Conservation (phyloP, 305 asterid species). For the Rubia balearica region DNA sequence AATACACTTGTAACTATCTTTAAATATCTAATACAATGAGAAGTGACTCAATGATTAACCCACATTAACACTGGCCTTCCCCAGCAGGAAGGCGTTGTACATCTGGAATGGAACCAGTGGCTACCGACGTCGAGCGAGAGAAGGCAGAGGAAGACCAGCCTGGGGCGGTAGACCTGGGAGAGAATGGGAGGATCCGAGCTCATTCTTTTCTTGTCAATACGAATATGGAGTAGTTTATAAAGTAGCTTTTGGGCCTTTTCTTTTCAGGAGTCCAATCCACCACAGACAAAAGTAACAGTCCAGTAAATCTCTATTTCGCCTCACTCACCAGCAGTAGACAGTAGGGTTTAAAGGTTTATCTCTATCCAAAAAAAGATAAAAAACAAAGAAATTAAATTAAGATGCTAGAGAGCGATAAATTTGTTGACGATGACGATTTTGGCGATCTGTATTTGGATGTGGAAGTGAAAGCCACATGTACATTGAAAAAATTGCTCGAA, state of each 20-base stretch:
- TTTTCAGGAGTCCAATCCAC: background rate
- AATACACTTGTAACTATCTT: too few species aligned
- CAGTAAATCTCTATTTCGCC: background rate
- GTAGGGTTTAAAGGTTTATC: constrained; percentile 19
- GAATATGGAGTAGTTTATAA: too few species aligned
- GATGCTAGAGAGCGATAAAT: constrained; percentile 35
- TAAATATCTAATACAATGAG: too few species aligned
- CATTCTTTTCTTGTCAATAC: too few species aligned
- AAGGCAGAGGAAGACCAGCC: too few species aligned
- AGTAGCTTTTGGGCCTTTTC: background rate
- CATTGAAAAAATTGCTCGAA: constrained; percentile 11
- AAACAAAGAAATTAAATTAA: background rate
- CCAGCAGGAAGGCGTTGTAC: too few species aligned
- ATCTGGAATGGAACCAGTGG: too few species aligned
- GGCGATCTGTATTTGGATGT: constrained; percentile 63
- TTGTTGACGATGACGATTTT: constrained; percentile 34
- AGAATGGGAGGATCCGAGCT: too few species aligned
- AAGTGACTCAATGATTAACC: too few species aligned
- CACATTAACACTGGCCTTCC: too few species aligned
- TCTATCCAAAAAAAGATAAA: background rate
- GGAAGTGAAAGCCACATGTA: constrained; percentile 44
- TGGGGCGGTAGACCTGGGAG: too few species aligned
- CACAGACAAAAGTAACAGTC: background rate
- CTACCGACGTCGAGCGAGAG: too few species aligned
- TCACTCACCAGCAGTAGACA: background rate